A percentile compares a stretch with the other conserved stretches of the same genome.
Evolutionary conservation across 1,284 basidiomycete genomes (phyloP).

Genomic region (Cryptococcus hybrid): DNA sequence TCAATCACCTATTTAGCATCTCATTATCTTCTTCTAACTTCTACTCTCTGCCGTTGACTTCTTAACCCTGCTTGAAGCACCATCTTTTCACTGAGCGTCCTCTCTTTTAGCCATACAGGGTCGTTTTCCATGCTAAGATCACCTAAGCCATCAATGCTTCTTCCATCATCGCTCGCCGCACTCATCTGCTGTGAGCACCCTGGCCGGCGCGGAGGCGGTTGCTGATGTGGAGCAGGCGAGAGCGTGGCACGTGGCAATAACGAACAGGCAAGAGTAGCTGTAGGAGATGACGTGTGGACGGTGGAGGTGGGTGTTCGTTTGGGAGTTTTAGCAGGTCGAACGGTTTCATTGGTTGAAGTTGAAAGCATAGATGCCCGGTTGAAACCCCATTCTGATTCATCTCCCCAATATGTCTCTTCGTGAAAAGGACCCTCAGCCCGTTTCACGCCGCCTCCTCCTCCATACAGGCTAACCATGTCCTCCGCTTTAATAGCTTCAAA

Average conservation of each 20-base stretch:
- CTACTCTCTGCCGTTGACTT: slow-evolving; percentile 18
- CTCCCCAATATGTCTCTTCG: neutral
- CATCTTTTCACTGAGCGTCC: slow-evolving; percentile 30
- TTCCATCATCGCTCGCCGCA: neutral
- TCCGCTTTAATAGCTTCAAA: slow-evolving; percentile 29
- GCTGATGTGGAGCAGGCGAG: neutral
- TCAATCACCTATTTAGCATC: neutral
- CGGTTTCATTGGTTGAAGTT: neutral
- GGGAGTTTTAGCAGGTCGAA: neutral
- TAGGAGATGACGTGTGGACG: neutral
- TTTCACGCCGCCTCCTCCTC: slow-evolving; percentile 3
- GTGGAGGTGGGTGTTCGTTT: slow-evolving; percentile 3
- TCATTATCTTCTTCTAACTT: neutral
- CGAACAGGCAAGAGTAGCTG: slow-evolving; percentile 1
- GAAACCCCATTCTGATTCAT: slow-evolving; percentile 4
- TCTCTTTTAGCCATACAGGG: slow-evolving; percentile 18
- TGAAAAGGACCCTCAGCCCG: slow-evolving; percentile 8
- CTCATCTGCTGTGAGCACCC: neutral
- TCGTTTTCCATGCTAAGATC: neutral
- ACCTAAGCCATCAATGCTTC: neutral
- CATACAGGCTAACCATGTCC: slow-evolving; percentile 26
- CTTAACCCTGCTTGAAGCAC: slow-evolving; percentile 27
- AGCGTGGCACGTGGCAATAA: neutral
- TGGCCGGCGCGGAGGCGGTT: slow-evolving; percentile 3
- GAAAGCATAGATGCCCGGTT: slow-evolving; percentile 11